These are phyloP conservation scores for Posidonia oceanica DNA, from an alignment of 116 monocot species.

Conservation along the genomic window DNA sequence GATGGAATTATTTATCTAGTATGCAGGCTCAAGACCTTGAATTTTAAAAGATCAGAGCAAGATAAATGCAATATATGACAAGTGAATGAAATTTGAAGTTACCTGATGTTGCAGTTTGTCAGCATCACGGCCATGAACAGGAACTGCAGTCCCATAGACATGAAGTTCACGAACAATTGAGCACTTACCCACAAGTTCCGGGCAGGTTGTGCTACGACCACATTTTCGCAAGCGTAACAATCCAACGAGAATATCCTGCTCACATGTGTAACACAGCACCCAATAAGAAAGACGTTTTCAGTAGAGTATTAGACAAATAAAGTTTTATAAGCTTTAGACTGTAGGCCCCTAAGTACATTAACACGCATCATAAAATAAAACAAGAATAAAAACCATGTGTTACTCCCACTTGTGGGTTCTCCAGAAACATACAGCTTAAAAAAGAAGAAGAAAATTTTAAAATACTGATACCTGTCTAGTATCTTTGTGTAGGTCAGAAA, in stretches of 20 bases:
- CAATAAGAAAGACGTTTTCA: neutral
- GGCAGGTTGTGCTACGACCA: slow-evolving; percentile 75
- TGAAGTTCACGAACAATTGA: slow-evolving; percentile 99
- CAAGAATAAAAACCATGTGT: neutral
- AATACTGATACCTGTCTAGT: slow-evolving; percentile 55
- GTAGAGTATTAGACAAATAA: neutral
- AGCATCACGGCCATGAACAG: slow-evolving; percentile 92
- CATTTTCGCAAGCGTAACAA: slow-evolving; percentile 82
- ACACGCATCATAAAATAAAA: too few relatives aligned
- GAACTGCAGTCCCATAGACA: slow-evolving; percentile 99
- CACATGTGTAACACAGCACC: neutral
- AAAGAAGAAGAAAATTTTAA: neutral
- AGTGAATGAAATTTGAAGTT: neutral
- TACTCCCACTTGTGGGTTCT: neutral
- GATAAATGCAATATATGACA: neutral
- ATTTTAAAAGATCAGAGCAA: too few relatives aligned
- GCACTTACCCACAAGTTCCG: slow-evolving; percentile 78
- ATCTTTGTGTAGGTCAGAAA: slow-evolving; percentile 98
- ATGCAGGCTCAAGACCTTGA: too few relatives aligned
- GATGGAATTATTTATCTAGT: too few relatives aligned
- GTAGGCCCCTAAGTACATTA: too few relatives aligned
- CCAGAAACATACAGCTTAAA: too few relatives aligned
- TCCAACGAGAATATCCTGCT: slow-evolving; percentile 94
- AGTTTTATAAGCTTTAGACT: neutral
- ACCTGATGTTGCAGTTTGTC: slow-evolving; percentile 98